Conservation (phyloP, 108 stramenopile species). For the Skeletonema potamos region DNA sequence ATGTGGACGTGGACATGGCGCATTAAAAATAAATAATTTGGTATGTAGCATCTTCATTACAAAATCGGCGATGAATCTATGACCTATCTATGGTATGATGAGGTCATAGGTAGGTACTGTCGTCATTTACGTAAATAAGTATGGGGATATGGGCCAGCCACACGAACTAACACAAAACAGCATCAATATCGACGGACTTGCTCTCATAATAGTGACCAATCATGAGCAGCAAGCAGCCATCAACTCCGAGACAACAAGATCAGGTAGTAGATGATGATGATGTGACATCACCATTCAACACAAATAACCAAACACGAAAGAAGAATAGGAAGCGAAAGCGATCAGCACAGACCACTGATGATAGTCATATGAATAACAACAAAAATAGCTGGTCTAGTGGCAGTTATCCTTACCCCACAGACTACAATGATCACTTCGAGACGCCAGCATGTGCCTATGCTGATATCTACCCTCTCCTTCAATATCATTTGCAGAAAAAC, state of each 20-base stretch:
- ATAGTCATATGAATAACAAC: background rate
- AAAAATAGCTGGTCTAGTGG: background rate
- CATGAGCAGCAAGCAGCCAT: background rate
- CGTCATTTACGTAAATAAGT: too few relatives aligned
- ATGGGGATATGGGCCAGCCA: too few relatives aligned
- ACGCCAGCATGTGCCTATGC: constrained; percentile 52
- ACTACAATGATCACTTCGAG: constrained; percentile 90
- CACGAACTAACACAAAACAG: too few relatives aligned
- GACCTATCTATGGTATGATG: too few relatives aligned
- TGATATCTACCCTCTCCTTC: constrained; percentile 20
- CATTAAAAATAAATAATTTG: too few relatives aligned
- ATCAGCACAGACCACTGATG: background rate
- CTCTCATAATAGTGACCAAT: too few relatives aligned
- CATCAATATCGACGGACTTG: too few relatives aligned
- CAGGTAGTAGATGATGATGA: background rate
- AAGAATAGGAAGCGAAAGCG: background rate
- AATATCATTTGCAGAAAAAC: background rate
- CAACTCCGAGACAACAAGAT: too few relatives aligned
- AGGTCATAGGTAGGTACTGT: too few relatives aligned
- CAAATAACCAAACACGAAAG: background rate
- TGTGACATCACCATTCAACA: background rate
- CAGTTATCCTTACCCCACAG: constrained; percentile 59
- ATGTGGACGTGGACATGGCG: too few relatives aligned
- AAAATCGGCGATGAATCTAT: too few relatives aligned
- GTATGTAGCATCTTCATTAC: too few relatives aligned